A percentile compares a stretch with the other conserved stretches of the same genome.
phyloP scores from a whole-genome alignment of 441 rosid species.

The Syzygium syzygioides region DNA sequence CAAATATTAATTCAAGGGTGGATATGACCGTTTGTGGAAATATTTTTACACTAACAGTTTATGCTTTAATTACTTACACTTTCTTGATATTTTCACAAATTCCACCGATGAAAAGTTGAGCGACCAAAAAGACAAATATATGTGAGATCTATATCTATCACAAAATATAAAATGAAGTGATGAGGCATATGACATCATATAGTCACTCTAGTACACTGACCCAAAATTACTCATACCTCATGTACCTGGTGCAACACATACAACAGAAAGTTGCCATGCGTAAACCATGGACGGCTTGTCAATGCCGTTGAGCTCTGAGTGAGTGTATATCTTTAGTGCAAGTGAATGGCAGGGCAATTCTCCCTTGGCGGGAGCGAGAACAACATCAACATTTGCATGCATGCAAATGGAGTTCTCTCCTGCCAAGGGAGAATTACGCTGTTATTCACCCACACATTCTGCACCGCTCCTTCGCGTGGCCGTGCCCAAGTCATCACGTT shows the following conservation, averaged over 20 bases:
- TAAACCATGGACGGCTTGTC: not conserved
- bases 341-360: not conserved
- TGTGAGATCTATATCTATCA: not conserved
- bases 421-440: not conserved
- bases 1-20: not conserved
- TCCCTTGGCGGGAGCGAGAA: not conserved
- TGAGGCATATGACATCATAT: not conserved
- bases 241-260: not conserved
- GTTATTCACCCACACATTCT: not conserved
- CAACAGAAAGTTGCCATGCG: not conserved
- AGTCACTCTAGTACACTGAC: not conserved
- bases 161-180: not conserved
- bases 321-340: not conserved
- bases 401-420: not conserved
- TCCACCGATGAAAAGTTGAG: not conserved
- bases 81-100: not conserved
- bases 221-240: not conserved
- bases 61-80: not conserved
- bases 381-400: not conserved
- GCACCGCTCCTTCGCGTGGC: not conserved
- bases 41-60: not conserved
- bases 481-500: not conserved
- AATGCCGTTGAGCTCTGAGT: not conserved
- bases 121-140: not conserved
- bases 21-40: not conserved